Base-by-base conservation (phyloP, 2,329 filamentous ascomycete genomes). In the Colletotrichum sp. region DNA sequence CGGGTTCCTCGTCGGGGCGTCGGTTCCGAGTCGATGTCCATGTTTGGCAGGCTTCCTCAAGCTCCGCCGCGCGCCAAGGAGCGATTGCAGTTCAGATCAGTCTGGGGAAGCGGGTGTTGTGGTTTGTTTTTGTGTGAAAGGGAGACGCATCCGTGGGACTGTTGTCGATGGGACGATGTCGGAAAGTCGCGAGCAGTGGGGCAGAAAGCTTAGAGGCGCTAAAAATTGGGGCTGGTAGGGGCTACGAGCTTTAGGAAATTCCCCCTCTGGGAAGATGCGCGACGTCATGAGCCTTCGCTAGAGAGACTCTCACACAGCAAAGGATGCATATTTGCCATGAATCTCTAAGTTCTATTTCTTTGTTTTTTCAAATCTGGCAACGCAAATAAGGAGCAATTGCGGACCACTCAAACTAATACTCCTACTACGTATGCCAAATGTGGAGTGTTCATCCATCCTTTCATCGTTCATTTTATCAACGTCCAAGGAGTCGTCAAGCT, bases 401-500 rank as follows among this genome's bases (percentile, higher is more conserved):
- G 5, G 18, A 44, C 18, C 39, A 44, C 9, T n/a, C 9, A 10
- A n/a, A n/a, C 18, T 10, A 4, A n/a, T n/a, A 49, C 9, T 49
- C 18, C 9, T 12, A 49, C 18, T 49, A 1, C 18, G 39, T 49
- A 7, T n/a, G 18, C 9, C 39, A n/a, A 12, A 49, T 49, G 6
- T 10, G 5, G 39, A 12, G 9, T n/a, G 18, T 49, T 49, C 5
- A 49, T n/a, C 5, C 18, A 44, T 12, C 39, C 18, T 49, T 67
- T 13, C 70, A 24, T 82, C 79, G 39, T 85, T 85, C 30, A 84
- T 67, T 7, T 78, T 78, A 28, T 78, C 71, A 24, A 83, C 80
- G 0, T 81, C 77, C 55, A 80, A 79, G 2, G 16, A 16, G 8
- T 63, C n/a, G 6, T 77, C 79, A 7, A 81, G 79, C 81, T 88